Evolutionary conservation across 306 rosid genomes (phyloP), one percentile per base, ranked within the genome.

Genomic region (Ochetophila trinervis): DNA sequence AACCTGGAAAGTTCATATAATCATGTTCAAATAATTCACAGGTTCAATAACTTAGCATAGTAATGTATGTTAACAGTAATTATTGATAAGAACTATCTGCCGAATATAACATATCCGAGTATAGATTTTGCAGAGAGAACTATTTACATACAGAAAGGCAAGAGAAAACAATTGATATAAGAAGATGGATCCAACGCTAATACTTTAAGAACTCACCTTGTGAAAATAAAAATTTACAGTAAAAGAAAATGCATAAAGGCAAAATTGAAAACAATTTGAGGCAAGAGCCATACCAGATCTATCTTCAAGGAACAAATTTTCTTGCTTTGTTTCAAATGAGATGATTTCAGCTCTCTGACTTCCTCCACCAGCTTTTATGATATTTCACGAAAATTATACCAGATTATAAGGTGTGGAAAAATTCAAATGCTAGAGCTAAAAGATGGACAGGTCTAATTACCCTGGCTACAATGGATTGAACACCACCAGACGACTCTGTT

Each of bases 281-380:
- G 16, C 40, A 42, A 70, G 68, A 53, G 48, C 10, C 66, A 56
- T 84, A 80, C 88, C 88, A 80, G 53, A 56, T 77, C 79, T 57
- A 74, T 75, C 81, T 74, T 77, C 85, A 80, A 37, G 27, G 71
- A 55, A 65, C 63, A 24, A 68, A 80, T 74, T 71, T 62, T 76
- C 47, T 74, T 42, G 22, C 37, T 68, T 53, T 76, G 80, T 49
- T 67, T 61, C 37, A 27, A 57, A 53, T 70, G 83, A 71, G 58
- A 69, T 53, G 62, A 60, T 61, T 66, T 80, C 76, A 83, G 60
- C 74, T 74, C 77, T 34, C 45, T 56, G 34, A 79, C 40, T 74
- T 79, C 88, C 24, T 45, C 55, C 19, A 70, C 44, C 17, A 80
- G 59, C 88, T 79, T 53, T 27, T 17, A 42, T 11, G 35, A 20